Evolutionary conservation across 768 basidiomycete genomes (phyloP), one percentile per base, ranked within the genome.

Genomic region (Phaeotremella skinneri): DNA sequence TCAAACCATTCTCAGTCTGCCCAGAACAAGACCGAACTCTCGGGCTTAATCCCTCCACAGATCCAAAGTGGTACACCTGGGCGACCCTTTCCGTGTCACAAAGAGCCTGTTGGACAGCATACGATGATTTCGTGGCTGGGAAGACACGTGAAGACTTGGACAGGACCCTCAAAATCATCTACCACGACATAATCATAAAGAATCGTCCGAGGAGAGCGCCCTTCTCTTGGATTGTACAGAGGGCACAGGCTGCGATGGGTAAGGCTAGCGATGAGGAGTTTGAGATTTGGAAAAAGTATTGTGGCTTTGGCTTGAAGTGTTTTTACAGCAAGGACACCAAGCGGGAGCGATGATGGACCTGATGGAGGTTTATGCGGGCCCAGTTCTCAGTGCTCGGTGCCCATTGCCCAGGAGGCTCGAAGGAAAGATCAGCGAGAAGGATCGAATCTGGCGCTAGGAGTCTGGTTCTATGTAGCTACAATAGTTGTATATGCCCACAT

Each of bases 71-170:
- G 34, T 37, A 37, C 17, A 37, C 6, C 43, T 68, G 34, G 67
- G 66, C 31, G 64, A 71, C 17, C 50, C 62, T 55, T 55, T 58
- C 21, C 51, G 64, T 4, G 62, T 62, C 26, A 50, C 61, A 13
- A 64, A 67, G 20, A 56, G 69, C 23, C 49, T 70, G 41, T 31
- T 70, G 39, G 37, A 25, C 13, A 59, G 62, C 30, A 42, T 68
- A n/a, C 55, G 59, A 37, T 37, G 9, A 37, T 7, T 7, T 37
- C 17, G 34, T 37, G 34, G 34, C 9, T 7, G 34, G 34, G 17
- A 37, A 37, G 34, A 7, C 7, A 37, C 9, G 34, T 7, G 34
- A 17, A 37, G 34, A 37, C 17, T 17, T 37, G 9, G 34, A 37
- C 34, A 17, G 34, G 17, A 17, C 17, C 9, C 34, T 37, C 7